Evolutionary conservation across 2,329 filamentous ascomycete species (phyloP).

Genomic region (Hypocreales sp.): DNA sequence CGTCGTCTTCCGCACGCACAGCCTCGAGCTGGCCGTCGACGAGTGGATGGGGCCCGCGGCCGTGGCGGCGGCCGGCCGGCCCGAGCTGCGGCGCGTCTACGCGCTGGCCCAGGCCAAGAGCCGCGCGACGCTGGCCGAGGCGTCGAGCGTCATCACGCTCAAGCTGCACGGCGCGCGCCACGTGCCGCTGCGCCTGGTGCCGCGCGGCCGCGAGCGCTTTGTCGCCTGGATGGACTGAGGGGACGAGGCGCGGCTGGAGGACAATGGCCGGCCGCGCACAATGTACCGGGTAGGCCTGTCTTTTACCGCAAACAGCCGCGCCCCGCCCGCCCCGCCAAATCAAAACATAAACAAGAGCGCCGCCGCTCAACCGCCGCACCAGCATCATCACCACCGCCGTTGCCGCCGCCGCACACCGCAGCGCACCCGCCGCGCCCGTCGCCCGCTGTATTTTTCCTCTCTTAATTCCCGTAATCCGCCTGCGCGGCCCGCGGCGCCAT

Average conservation of each 20-base stretch:
- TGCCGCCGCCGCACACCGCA: too few species aligned
- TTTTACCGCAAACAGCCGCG: too few species aligned
- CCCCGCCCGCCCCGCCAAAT: too few species aligned
- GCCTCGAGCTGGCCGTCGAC: conserved; percentile 55
- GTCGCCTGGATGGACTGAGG: conserved; percentile 21
- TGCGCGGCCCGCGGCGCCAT: conserved; percentile 2
- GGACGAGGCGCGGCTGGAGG: too few species aligned
- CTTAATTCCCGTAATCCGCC: too few species aligned
- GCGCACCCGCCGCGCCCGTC: too few species aligned
- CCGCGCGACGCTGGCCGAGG: conserved; percentile 33
- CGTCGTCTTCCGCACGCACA: conserved; percentile 41
- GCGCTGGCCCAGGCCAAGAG: conserved; percentile 41
- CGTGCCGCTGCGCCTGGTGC: conserved; percentile 54
- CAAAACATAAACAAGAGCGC: too few species aligned
- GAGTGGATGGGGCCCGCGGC: conserved; percentile 36
- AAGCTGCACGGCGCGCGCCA: conserved; percentile 45
- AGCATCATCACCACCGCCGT: too few species aligned
- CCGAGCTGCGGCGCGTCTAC: conserved; percentile 28
- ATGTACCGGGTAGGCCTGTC: too few species aligned
- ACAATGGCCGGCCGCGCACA: not conserved
- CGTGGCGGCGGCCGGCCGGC: conserved; percentile 17
- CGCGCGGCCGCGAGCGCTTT: conserved; percentile 56
- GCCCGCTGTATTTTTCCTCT: too few species aligned
- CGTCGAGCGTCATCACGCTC: conserved; percentile 53
- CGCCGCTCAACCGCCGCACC: too few species aligned